Percentiles rank a stretch among this genome's conserved stretches.
These are phyloP conservation scores for Pezicula radicicola DNA, from an alignment of 2,329 filamentous ascomycete genomes.

Conservation along the genomic window DNA sequence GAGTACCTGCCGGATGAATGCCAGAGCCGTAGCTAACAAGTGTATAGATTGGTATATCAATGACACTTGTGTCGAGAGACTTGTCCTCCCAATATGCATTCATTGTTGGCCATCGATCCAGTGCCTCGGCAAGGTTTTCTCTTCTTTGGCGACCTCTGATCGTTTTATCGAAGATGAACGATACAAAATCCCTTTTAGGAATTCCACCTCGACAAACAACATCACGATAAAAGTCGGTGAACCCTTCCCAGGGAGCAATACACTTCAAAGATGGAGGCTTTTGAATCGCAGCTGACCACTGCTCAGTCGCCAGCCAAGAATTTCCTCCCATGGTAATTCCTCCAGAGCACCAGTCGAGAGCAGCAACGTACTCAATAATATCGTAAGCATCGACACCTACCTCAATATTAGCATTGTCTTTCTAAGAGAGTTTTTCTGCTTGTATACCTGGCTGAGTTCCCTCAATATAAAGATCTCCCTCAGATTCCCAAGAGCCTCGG, in stretches of 20 bases:
- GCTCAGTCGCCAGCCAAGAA: conserved; percentile 17
- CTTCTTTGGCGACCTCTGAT: background rate
- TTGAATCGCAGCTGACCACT: conserved; percentile 10
- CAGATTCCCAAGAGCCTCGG: conserved; percentile 16
- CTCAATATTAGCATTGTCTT: too few relatives aligned
- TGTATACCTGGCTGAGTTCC: too few relatives aligned
- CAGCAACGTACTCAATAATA: conserved; percentile 15
- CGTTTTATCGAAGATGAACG: too few relatives aligned
- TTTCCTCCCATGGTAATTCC: conserved; percentile 15
- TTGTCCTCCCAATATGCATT: conserved; percentile 7
- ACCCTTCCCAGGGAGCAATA: conserved; percentile 6
- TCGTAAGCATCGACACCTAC: conserved; percentile 22
- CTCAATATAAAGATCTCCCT: conserved; percentile 9
- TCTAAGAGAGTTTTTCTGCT: too few relatives aligned
- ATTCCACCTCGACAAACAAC: background rate
- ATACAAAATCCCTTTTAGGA: too few relatives aligned
- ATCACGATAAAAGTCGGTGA: conserved; percentile 4
- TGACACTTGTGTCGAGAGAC: background rate
- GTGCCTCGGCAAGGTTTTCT: background rate
- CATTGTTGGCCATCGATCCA: conserved; percentile 8
- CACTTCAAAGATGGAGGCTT: background rate
- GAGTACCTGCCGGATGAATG: conserved; percentile 5
- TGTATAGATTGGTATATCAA: conserved; percentile 4
- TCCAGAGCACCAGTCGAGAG: conserved; percentile 16
- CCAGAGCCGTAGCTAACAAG: conserved; percentile 1